phyloP scores from a whole-genome alignment of 305 asterid genomes.

The Ruellia speciosa region DNA sequence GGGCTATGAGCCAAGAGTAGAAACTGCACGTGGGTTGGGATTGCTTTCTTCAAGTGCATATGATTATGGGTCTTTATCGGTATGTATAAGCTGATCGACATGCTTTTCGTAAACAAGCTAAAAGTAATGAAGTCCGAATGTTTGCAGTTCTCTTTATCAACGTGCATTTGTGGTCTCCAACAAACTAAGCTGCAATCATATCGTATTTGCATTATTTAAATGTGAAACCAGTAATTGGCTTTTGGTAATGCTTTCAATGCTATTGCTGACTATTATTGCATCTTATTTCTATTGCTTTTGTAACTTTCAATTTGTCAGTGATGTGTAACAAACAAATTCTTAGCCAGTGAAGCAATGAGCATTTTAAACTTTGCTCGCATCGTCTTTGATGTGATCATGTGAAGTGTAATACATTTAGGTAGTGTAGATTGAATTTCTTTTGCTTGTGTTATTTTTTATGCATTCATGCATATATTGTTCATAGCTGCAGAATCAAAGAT shows the following conservation, averaged over 20 bases:
- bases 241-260: no score
- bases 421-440: no score
- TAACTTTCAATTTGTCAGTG: no score
- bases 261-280: no score
- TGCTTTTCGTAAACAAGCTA: conserved; percentile 6
- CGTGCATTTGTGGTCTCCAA: neutral
- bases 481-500: neutral
- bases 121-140: neutral
- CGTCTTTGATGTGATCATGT: no score
- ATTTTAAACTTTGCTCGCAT: no score
- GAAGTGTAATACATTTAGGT: no score
- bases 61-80: conserved; percentile 67
- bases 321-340: no score
- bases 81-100: conserved; percentile 27
- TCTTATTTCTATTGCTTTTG: no score
- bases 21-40: conserved; percentile 51
- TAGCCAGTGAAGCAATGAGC: no score
- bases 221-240: neutral
- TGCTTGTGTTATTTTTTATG: no score
- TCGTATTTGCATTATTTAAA: neutral
- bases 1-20: conserved; percentile 66
- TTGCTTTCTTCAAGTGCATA: conserved; percentile 58
- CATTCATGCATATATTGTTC: neutral
- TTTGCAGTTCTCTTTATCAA: neutral
- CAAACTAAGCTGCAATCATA: neutral